Base-by-base conservation (phyloP, 176 grass and related monocot species). In the Dactylis glomerata region DNA sequence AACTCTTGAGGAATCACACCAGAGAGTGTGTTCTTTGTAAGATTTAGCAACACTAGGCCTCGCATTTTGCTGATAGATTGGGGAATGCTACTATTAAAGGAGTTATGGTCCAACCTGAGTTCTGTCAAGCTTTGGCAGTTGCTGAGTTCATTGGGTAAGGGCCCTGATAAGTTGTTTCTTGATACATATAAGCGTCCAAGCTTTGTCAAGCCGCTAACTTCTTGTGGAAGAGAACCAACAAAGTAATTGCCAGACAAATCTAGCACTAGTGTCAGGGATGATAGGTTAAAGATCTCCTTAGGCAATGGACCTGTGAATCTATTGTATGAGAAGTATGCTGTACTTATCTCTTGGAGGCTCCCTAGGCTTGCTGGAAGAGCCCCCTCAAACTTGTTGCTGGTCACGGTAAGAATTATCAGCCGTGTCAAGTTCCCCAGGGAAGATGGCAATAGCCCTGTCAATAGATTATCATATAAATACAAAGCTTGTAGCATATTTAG, bases 1-100 rank as follows among this genome's bases (percentile, higher is more conserved):
- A 94, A 44, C 45, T 91, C 81, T 24, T 30, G 24, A 75, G 90
- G 90, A 88, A 94, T 80, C 6, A 8, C 44, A 67, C 87, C 90
- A 3, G 85, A 83, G 6, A 92, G 68, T 15, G 14, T 50, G 56
- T 94, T 94, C 19, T 54, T 8, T n/a, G 86, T 86, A 32, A 90
- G 50, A 76, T 85, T 86, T 28, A 94, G 51, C 22, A 76, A 5
- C 3, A 42, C 36, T 38, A 94, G 37, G 32, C 84, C 86, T 31
- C 70, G 63, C 77, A 94, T 82, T 46, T 72, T 83, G 17, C 52
- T 45, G 22, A 92, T 61, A 58, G 85, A 86, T 33, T 22, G 46
- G 10, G 90, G 82, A 47, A 94, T 71, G 32, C 81, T 49, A 16
- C 90, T 73, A 15, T 8, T 83, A 6, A 92, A 84, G 20, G 71